Conservation (phyloP, 2,329 filamentous ascomycete genomes). For the Paraphaeosphaeria sporulosa region DNA sequence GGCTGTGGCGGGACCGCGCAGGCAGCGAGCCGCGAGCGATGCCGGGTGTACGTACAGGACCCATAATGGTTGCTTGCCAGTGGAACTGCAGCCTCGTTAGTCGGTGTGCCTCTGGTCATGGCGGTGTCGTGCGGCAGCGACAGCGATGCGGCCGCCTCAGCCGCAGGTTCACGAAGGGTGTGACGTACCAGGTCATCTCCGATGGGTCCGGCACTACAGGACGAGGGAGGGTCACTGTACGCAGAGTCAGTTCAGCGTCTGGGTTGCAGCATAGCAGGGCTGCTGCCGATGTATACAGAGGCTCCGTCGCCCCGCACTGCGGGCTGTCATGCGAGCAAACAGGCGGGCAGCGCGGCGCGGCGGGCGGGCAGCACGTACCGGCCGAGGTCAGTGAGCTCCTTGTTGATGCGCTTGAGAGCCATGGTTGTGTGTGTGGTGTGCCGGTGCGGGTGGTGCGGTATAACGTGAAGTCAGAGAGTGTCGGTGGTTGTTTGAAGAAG, state of each 20-base stretch:
- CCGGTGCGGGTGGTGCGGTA: constrained; percentile 23
- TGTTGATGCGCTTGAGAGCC: constrained; percentile 95
- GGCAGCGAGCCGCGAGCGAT: background rate
- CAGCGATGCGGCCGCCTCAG: constrained; percentile 35
- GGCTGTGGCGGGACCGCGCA: constrained; percentile 18
- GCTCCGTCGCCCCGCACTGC: constrained; percentile 41
- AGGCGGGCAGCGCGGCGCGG: constrained; percentile 27
- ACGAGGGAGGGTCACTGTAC: constrained; percentile 92
- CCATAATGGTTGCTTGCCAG: constrained; percentile 99
- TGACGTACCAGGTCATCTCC: constrained; percentile 94
- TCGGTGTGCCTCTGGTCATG: constrained; percentile 36
- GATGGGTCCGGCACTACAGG: constrained; percentile 95
- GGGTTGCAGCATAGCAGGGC: constrained; percentile 16
- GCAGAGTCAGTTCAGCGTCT: constrained; percentile 42
- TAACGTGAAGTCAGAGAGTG: constrained; percentile 30
- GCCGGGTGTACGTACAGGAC: constrained; percentile 76
- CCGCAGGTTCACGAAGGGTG: constrained; percentile 35
- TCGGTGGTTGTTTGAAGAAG: constrained; percentile 39
- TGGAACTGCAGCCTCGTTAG: constrained; percentile 75
- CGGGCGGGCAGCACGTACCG: constrained; percentile 63
- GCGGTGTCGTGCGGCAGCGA: constrained; percentile 18
- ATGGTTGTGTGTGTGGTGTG: constrained; percentile 56
- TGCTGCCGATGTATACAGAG: constrained; percentile 21
- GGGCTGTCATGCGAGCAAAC: constrained; percentile 50
- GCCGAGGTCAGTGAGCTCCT: constrained; percentile 89